Conservation (phyloP, 2,329 filamentous ascomycete genomes). For the Xylariaceae sp. region DNA sequence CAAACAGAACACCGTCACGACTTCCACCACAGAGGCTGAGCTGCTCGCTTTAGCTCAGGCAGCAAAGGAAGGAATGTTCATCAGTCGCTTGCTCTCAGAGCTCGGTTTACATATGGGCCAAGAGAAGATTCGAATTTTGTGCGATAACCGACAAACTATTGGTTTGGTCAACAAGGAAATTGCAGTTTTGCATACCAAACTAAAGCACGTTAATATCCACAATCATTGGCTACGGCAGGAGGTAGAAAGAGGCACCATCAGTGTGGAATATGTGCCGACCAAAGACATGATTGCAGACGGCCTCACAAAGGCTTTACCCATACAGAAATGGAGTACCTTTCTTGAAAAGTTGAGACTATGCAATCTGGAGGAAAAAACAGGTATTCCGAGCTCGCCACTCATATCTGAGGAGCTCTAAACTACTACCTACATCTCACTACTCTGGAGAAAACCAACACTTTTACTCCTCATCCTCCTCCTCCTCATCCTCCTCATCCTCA, state of each 20-base stretch:
- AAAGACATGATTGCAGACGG: slow-evolving; percentile 1
- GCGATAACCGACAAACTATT: slow-evolving; percentile 10
- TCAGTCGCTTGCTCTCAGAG: not conserved
- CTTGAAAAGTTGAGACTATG: too few species aligned
- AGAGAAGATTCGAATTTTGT: not conserved
- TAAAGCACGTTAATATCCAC: not conserved
- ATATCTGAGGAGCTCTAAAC: too few species aligned
- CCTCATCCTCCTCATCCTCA: too few species aligned
- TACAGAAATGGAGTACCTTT: too few species aligned
- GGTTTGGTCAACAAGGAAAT: not conserved
- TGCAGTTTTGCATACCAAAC: not conserved
- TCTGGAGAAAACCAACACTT: too few species aligned
- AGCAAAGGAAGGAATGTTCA: slow-evolving; percentile 1
- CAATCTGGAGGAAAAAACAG: too few species aligned
- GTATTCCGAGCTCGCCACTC: too few species aligned
- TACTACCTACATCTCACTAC: too few species aligned
- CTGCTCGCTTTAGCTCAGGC: slow-evolving; percentile 4
- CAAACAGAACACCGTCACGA: slow-evolving; percentile 3
- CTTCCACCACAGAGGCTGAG: slow-evolving; percentile 2
- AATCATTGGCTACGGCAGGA: slow-evolving; percentile 3
- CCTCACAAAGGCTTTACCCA: not conserved
- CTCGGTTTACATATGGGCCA: not conserved
- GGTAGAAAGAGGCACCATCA: not conserved
- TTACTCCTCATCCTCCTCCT: too few species aligned
- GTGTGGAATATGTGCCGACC: not conserved